Evolutionary conservation across 2,329 filamentous ascomycete species (phyloP).

Genomic region (Akanthomyces dipterigenus): DNA sequence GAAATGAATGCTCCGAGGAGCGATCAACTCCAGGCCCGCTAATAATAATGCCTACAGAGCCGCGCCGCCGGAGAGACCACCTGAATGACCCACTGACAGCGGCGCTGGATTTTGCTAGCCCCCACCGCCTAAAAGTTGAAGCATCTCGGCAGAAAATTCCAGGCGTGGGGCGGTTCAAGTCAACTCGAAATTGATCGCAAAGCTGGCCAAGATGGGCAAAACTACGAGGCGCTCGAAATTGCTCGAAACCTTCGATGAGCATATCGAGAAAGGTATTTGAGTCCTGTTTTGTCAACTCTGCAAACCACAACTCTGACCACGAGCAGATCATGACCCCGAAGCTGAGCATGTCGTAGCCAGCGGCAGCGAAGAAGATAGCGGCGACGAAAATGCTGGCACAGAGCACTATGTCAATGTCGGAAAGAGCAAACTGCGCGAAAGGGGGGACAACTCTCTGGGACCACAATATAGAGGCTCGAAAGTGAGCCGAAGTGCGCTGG

Average conservation of each 20-base stretch:
- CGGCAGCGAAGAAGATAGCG: conserved; percentile 43
- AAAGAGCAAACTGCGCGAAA: conserved; percentile 77
- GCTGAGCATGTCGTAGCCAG: conserved; percentile 50
- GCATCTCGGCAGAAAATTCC: conserved; percentile 25
- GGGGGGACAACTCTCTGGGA: conserved; percentile 62
- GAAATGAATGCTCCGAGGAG: not conserved
- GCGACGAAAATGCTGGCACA: conserved; percentile 55
- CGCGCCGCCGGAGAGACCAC: not conserved
- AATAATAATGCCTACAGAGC: not conserved
- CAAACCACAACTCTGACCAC: conserved; percentile 1
- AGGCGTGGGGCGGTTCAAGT: conserved; percentile 22
- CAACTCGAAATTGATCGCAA: conserved; percentile 14
- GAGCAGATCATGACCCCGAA: conserved; percentile 74
- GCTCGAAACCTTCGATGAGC: conserved; percentile 56
- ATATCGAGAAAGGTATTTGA: conserved; percentile 52
- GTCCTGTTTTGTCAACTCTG: not conserved
- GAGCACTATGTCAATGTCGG: conserved; percentile 83
- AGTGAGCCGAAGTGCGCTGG: conserved; percentile 63
- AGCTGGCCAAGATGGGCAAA: conserved; percentile 41
- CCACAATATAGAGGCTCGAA: conserved; percentile 73
- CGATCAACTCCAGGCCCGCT: not conserved
- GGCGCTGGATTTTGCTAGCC: conserved; percentile 33
- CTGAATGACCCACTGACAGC: not conserved
- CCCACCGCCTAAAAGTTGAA: conserved; percentile 47
- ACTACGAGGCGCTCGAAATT: conserved; percentile 50